Evolutionary conservation across 768 basidiomycete genomes (phyloP).

Genomic region (Mycena epipterygia): DNA sequence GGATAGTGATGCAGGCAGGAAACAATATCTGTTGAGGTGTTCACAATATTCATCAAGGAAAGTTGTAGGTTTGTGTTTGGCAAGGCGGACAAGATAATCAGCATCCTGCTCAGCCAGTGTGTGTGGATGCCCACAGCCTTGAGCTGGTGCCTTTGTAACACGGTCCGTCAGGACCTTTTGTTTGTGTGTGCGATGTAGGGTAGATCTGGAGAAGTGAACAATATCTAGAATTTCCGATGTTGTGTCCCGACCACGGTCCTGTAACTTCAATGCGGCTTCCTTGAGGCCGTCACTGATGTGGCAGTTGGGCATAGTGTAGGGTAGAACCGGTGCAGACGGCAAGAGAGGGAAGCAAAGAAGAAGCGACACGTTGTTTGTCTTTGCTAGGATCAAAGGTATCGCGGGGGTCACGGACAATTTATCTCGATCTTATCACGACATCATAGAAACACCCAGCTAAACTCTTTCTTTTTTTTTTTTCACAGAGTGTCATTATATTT

Average conservation of each 20-base stretch:
- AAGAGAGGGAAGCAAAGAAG: too few relatives aligned
- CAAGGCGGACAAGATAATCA: conserved; percentile 5
- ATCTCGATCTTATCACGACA: too few relatives aligned
- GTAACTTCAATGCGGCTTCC: too few relatives aligned
- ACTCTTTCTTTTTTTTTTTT: too few relatives aligned
- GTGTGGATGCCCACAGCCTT: conserved; percentile 37
- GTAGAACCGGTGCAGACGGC: too few relatives aligned
- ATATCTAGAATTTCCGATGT: not conserved
- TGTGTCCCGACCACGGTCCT: not conserved
- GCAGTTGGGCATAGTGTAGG: not conserved
- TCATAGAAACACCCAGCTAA: too few relatives aligned
- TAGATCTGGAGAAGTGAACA: not conserved
- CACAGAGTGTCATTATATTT: too few relatives aligned
- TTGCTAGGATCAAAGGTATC: too few relatives aligned
- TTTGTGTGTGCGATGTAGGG: not conserved
- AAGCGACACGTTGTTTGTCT: too few relatives aligned
- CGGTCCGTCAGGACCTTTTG: not conserved
- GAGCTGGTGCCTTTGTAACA: conserved; percentile 32
- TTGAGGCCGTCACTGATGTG: too few relatives aligned
- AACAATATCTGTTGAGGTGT: not conserved
- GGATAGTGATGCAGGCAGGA: conserved; percentile 23
- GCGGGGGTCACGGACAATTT: too few relatives aligned
- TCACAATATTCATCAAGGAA: not conserved
- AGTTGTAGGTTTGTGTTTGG: not conserved
- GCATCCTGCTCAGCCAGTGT: conserved; percentile 19